Evolutionary conservation across 768 basidiomycete species (phyloP).

Genomic region (Dendrothele bispora): DNA sequence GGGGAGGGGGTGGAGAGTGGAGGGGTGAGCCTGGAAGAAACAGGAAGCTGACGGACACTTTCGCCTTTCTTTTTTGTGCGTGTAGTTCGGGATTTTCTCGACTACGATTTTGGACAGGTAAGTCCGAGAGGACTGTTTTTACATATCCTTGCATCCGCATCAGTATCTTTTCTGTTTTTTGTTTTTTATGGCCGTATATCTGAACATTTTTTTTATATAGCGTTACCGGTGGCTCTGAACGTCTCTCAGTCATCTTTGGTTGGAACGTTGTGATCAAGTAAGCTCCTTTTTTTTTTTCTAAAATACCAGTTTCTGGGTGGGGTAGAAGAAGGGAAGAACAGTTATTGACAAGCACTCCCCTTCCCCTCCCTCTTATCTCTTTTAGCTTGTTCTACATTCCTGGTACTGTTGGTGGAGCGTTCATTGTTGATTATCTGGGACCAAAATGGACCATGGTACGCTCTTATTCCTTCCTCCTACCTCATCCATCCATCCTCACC

Average conservation of each 20-base stretch:
- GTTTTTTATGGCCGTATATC: background rate
- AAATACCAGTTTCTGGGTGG: too few species aligned
- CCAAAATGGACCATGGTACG: slow-evolving; percentile 81
- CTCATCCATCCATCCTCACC: too few species aligned
- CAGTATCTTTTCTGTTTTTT: background rate
- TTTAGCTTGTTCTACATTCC: slow-evolving; percentile 66
- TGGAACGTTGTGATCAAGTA: slow-evolving; percentile 88
- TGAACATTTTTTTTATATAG: slow-evolving; percentile 27
- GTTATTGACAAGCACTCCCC: too few species aligned
- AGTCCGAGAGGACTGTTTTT: slow-evolving; percentile 9
- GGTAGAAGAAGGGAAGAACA: too few species aligned
- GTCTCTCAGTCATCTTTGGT: slow-evolving; percentile 68
- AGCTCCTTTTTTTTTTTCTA: slow-evolving; percentile 14
- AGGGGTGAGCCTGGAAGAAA: too few species aligned
- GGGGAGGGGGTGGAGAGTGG: too few species aligned
- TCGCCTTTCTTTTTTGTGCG: too few species aligned
- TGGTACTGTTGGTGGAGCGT: slow-evolving; percentile 70
- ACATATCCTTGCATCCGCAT: background rate
- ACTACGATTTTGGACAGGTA: slow-evolving; percentile 72
- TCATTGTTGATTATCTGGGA: slow-evolving; percentile 72
- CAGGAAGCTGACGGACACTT: too few species aligned
- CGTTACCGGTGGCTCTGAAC: slow-evolving; percentile 52
- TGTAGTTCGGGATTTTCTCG: slow-evolving; percentile 78
- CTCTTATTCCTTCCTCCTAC: too few species aligned
- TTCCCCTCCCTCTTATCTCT: slow-evolving; percentile 19